Base-by-base conservation (phyloP, 2,329 filamentous ascomycete species). In the Calonectria hongkongensis region DNA sequence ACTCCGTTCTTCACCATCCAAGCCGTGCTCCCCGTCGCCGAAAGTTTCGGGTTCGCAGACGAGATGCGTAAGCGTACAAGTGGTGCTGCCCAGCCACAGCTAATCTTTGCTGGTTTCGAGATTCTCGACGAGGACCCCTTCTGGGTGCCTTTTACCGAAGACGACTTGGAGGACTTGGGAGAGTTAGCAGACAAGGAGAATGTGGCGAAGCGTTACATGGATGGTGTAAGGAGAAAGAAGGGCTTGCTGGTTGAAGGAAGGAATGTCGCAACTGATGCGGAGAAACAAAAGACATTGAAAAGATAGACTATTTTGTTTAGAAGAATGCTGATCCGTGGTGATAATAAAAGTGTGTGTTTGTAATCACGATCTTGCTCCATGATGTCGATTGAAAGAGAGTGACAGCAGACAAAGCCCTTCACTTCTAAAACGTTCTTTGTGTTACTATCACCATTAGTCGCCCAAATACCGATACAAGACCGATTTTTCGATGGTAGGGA, bases 81-180 rank as follows among this genome's bases (percentile, higher is more conserved):
- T 8, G 97, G 97, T 3, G 95, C 94, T 3, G 97, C 97, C 0
- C 94, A 95, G 80, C 97, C 97, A 63, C 97, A 98, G 87, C 89
- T 99, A 45, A 93, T 98, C 73, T 99, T 98, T 82, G 91, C 94
- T 9, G 97, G 97, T 0, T 99, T 96, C 81, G 95, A 98, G 84
- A 91, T 98, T 78, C 88, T 98, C 2, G 95, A 98, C 82, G 94
- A 98, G 85, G 97, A 99, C 86, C 97, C 97, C 0, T 98, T 97
- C 87, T 99, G 97, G 97, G 95, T 98, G 58, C 97, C 97, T 1
- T 95, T 95, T 76, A 98, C 96, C 0, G 97, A 98, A 82, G 97
- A 98, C 83, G 95, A 99, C 81, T 85, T 99, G 65, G 97, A 99
- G 88, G 97, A 99, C 87, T 86, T 99, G 73, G 97, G 97, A 30